Conservation (phyloP, 1,139 yeast genomes). For the Fermentozyma sake region DNA sequence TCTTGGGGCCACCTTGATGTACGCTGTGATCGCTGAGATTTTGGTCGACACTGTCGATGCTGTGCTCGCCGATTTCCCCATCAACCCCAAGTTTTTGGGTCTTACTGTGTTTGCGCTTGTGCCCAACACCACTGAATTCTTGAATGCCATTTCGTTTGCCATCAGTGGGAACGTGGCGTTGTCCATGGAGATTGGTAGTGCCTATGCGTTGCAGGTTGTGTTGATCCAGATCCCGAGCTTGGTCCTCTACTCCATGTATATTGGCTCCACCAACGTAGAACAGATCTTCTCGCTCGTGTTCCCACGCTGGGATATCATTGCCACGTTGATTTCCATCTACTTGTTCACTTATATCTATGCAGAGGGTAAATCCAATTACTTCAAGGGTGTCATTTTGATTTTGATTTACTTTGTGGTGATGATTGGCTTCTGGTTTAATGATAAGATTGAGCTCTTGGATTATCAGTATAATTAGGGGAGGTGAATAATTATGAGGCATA, state of each 20-base stretch:
- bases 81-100: slow-evolving; percentile 87
- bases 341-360: slow-evolving; percentile 92
- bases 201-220: slow-evolving; percentile 96
- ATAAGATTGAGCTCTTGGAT: slow-evolving; percentile 31
- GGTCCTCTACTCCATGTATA: slow-evolving; percentile 67
- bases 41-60: slow-evolving; percentile 91
- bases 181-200: slow-evolving; percentile 97
- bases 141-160: slow-evolving; percentile 96
- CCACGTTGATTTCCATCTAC: slow-evolving; percentile 79
- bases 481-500: too few relatives aligned
- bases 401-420: slow-evolving; percentile 74
- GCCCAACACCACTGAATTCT: slow-evolving; percentile 94
- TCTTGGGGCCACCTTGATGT: slow-evolving; percentile 76
- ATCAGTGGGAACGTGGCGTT: slow-evolving; percentile 93
- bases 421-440: slow-evolving; percentile 75
- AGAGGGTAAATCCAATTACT: slow-evolving; percentile 93
- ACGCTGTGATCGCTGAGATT: slow-evolving; percentile 93
- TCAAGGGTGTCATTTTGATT: slow-evolving; percentile 87
- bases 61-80: slow-evolving; percentile 70
- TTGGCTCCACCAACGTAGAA: slow-evolving; percentile 31
- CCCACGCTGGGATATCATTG: slow-evolving; percentile 94
- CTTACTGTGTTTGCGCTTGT: slow-evolving; percentile 92
- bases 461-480: too few relatives aligned
- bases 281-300: slow-evolving; percentile 77
- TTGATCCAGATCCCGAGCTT: slow-evolving; percentile 88